These are phyloP conservation scores for Clonostachys solani DNA, from an alignment of 2,329 filamentous ascomycete species.

Conservation along the genomic window DNA sequence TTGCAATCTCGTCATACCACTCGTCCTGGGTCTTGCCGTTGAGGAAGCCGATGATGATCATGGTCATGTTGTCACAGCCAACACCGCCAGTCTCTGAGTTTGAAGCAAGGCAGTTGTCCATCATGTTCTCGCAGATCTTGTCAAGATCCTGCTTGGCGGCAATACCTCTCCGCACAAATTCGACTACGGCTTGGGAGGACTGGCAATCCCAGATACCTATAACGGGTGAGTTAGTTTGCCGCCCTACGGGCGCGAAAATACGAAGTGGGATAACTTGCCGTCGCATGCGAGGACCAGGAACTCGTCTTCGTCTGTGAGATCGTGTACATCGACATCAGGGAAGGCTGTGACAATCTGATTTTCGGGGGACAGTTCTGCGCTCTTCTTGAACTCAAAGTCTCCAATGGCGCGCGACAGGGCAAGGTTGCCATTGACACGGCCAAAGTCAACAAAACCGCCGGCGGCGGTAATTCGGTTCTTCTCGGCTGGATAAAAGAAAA, in stretches of 20 bases:
- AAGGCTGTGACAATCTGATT: conserved; percentile 97
- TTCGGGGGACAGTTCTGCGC: conserved; percentile 92
- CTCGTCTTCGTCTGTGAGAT: conserved; percentile 89
- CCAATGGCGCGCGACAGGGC: conserved; percentile 95
- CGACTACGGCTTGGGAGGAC: conserved; percentile 93
- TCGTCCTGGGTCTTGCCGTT: conserved; percentile 91
- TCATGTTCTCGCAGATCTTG: conserved; percentile 99
- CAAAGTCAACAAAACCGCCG: conserved; percentile 97
- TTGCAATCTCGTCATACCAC: conserved; percentile 96
- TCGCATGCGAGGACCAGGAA: conserved; percentile 92
- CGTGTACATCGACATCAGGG: conserved; percentile 89
- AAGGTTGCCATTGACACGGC: conserved; percentile 96
- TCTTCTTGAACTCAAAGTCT: conserved; percentile 99
- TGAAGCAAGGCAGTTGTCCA: conserved; percentile 98
- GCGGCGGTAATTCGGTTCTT: conserved; percentile 94
- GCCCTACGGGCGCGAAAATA: not conserved
- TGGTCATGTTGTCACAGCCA: conserved; percentile 99
- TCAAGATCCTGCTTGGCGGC: conserved; percentile 93
- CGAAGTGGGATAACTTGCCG: conserved; percentile 50
- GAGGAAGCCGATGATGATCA: conserved; percentile 85
- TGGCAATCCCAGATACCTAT: conserved; percentile 99
- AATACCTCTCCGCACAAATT: conserved; percentile 95
- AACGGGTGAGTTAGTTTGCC: conserved; percentile 12
- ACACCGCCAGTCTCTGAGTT: conserved; percentile 98
- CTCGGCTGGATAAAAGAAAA: conserved; percentile 58